Evolutionary conservation across 106 monocot species (phyloP).

Genomic region (Allium sativum): DNA sequence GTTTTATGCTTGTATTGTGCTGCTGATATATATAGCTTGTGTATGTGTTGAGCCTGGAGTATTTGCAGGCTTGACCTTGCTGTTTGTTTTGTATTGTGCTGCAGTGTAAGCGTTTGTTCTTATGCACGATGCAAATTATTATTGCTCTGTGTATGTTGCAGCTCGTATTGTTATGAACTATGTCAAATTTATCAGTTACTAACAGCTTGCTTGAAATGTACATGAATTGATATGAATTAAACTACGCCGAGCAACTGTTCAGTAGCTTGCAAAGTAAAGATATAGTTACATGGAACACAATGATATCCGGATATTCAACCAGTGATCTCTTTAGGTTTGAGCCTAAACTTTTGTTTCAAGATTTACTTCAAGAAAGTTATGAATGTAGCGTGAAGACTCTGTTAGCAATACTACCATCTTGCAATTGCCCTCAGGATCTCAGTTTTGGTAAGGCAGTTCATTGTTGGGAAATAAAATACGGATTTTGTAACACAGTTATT

Average conservation of each 20-base stretch:
- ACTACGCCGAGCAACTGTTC: constrained; percentile 27
- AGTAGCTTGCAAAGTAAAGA: constrained; percentile 26
- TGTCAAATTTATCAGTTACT: constrained; percentile 20
- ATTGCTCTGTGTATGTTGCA: no score
- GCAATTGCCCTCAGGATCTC: constrained; percentile 21
- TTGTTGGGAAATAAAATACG: constrained; percentile 37
- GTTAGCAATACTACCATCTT: constrained; percentile 37
- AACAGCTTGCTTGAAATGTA: constrained; percentile 55
- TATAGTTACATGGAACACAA: no score
- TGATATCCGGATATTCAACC: constrained; percentile 39
- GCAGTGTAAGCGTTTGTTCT: no score
- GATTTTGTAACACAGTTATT: constrained; percentile 15
- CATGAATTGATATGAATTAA: constrained; percentile 22
- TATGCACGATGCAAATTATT: no score
- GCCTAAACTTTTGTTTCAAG: constrained; percentile 23
- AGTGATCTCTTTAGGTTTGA: constrained; percentile 13
- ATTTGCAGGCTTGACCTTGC: no score
- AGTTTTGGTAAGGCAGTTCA: constrained; percentile 47
- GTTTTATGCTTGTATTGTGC: no score
- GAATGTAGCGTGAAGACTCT: constrained; percentile 37
- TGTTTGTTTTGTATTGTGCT: no score
- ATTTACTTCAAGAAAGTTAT: constrained; percentile 31
- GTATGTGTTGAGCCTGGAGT: no score
- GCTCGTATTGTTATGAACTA: no score
- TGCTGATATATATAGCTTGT: no score